Base-by-base conservation (phyloP, 1,284 basidiomycete genomes). In the Cryptococcus sp. region DNA sequence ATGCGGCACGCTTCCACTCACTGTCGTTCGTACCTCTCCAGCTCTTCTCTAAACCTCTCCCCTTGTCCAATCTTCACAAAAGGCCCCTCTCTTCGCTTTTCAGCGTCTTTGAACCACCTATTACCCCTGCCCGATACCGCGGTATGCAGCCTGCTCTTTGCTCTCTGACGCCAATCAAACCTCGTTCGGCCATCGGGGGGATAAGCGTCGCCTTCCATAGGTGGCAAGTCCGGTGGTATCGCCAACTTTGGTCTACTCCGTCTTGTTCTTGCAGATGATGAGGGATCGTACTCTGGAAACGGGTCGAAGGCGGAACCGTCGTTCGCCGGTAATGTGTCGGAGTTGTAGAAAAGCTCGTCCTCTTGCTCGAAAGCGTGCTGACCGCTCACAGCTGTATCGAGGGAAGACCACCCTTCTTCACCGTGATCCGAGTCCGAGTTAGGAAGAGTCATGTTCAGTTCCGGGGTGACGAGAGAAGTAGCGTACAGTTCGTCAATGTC, bases 21-120 rank as follows among this genome's bases (percentile, higher is more conserved):
- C 71, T 72, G 70, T 19, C 62, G 54, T 3, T 44, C 25, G 50
- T 74, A 74, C 40, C 65, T 52, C 55, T 78, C 69, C 25, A 84
- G 74, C 62, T 84, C 82, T 2, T 79, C 74, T 62, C 80, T 77
- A 50, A 80, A 81, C 17, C 66, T 69, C 23, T 82, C 78, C 11
- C 75, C 77, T 11, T 70, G 69, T 13, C 63, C 67, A 3, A 82
- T 62, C 26, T 71, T 69, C 0, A 60, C 57, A 37, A 71, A 73
- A 1, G 69, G 69, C 29, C 83, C 80, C 39, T 79, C 71, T 39
- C 83, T 62, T 34, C 46, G 44, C 15, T 51, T 47, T 20, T 47
- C 57, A 40, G 55, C 46, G 6, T 62, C 52, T 17, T 64, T 63
- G 43, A 62, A 70, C 69, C 69, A 73, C 43, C 60, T 56, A 13